Evolutionary conservation across 495 filamentous ascomycete species (phyloP), one percentile per base, ranked within the genome.

Genomic region (Trypethelium eluteriae): DNA sequence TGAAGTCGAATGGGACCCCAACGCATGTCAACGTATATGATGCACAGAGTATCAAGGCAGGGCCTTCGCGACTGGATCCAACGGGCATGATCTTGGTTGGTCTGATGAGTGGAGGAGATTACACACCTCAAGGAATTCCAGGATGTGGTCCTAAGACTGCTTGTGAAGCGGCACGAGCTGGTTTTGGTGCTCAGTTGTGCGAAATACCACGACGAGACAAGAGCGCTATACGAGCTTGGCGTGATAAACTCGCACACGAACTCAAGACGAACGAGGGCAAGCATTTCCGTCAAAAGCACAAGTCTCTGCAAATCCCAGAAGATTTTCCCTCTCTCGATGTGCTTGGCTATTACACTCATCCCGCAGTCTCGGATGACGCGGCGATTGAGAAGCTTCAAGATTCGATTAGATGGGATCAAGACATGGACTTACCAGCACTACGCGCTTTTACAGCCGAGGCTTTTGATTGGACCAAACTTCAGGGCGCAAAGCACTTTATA

Each of bases 101-200:
- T 0, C 79, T 99, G 74, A 93, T 99, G 82, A 96, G 91, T 72
- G 94, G 95, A 10, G 94, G 94, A 6, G 95, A 99, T 75, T 99
- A 99, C 71, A 77, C 93, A 10, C 92, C 94, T 2, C 91, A 90
- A 64, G 95, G 95, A 0, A 86, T 99, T 18, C 87, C 90, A 0
- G 87, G 88, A 47, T 97, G 91, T 70, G 95, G 95, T 10, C 85
- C 89, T 63, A 96, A 91, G 72, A 79, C 89, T 2, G 92, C 95
- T 2, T 92, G 89, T 67, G 89, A 96, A 71, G 96, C 96, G 64
- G 93, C 94, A 38, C 84, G 85, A 72, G 95, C 91, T 25, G 89
- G 92, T 1, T 98, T 94, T 74, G 94, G 94, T 1, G 82, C 82
- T 44, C 86, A 90, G 65, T 79, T 98, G 38, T 90, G 92, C 49